A percentile compares a stretch with the other conserved stretches of the same genome.
Evolutionary conservation across 169 alveolate species (phyloP).

Genomic region (Cryptosporidium xiaoi): DNA sequence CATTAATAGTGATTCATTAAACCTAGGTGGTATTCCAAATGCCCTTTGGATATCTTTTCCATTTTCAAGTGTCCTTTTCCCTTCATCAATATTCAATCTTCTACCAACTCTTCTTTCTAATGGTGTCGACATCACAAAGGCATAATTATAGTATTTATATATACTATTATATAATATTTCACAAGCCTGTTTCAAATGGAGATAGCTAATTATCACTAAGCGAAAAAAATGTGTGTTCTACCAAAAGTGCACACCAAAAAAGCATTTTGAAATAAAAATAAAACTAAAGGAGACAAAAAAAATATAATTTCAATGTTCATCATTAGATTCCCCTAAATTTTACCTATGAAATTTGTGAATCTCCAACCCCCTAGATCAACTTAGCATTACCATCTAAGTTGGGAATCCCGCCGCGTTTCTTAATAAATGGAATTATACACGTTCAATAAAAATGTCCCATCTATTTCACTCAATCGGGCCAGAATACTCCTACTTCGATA

Average conservation of each 20-base stretch:
- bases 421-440: too few species aligned
- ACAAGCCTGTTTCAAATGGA: background rate
- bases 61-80: constrained; percentile 10
- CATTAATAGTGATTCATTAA: constrained; percentile 37
- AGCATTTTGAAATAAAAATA: background rate
- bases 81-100: constrained; percentile 10
- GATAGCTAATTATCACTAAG: background rate
- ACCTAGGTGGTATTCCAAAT: constrained; percentile 74
- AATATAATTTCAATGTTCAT: background rate
- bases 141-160: background rate
- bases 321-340: too few species aligned
- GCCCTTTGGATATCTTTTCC: constrained; percentile 22
- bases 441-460: constrained; percentile 30
- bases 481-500: constrained; percentile 65
- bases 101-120: constrained; percentile 39
- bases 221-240: constrained; percentile 47
- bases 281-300: background rate
- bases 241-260: constrained; percentile 57
- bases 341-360: too few species aligned
- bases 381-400: too few species aligned
- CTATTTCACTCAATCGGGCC: constrained; percentile 45
- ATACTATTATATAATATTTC: background rate
- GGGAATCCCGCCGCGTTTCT: too few species aligned
- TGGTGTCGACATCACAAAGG: constrained; percentile 48
- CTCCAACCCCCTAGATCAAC: too few species aligned